phyloP scores from a whole-genome alignment of 345 rosid genomes.

The Hibiscus syriacus region DNA sequence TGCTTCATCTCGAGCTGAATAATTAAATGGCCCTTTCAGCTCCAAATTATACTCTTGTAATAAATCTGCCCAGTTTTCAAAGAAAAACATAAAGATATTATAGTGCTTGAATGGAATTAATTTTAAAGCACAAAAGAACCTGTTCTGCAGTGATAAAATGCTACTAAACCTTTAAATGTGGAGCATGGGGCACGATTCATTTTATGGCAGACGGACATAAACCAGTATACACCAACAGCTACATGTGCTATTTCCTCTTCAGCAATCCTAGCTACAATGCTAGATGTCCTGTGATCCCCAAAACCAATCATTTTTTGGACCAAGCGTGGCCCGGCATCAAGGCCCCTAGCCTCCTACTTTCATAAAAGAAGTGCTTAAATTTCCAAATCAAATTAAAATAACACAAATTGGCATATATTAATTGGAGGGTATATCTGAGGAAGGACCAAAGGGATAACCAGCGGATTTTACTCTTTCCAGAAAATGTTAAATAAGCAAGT shows the following conservation, averaged over 20 bases:
- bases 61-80: slow-evolving; percentile 36
- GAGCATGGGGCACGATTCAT: slow-evolving; percentile 61
- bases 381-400: not conserved
- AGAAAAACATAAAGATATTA: slow-evolving; percentile 12
- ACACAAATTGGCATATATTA: not conserved
- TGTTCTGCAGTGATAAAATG: not conserved
- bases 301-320: slow-evolving; percentile 74
- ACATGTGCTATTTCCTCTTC: slow-evolving; percentile 96
- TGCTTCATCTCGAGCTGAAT: slow-evolving; percentile 80
- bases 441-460: not conserved
- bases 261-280: slow-evolving; percentile 65
- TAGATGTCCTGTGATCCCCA: slow-evolving; percentile 74
- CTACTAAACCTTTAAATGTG: slow-evolving; percentile 63
- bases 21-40: slow-evolving; percentile 89
- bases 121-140: not conserved
- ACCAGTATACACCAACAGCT: slow-evolving; percentile 89
- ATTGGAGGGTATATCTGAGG: not conserved
- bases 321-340: slow-evolving; percentile 95
- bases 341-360: slow-evolving; percentile 88
- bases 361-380: not conserved
- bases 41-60: slow-evolving; percentile 70
- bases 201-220: slow-evolving; percentile 59
- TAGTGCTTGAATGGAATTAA: not conserved
- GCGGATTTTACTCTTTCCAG: not conserved
- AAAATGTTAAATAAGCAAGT: not conserved